A percentile compares a stretch with the other conserved stretches of the same genome.
Conservation (phyloP, 2,329 filamentous ascomycete species). For the Stemphylium lycopersici region DNA sequence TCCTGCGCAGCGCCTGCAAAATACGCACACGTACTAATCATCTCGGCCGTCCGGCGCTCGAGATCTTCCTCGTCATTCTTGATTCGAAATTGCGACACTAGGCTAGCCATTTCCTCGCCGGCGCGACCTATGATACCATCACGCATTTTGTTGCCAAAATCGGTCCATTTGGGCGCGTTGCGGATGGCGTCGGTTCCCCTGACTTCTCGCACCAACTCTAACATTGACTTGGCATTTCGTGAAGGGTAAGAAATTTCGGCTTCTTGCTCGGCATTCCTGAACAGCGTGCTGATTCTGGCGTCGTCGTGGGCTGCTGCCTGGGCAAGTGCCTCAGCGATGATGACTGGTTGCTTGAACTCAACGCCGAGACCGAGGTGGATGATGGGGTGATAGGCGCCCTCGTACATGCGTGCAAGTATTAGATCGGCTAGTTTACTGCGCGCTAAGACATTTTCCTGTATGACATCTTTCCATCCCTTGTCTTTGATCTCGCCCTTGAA, state of each 20-base stretch:
- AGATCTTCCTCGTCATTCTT: neutral
- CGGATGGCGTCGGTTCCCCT: neutral
- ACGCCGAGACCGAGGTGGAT: conserved; percentile 87
- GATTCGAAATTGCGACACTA: neutral
- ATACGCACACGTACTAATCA: neutral
- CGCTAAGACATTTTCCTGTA: neutral
- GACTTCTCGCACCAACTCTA: neutral
- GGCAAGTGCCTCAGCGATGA: conserved; percentile 82
- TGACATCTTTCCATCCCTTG: neutral
- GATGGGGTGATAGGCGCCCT: conserved; percentile 77
- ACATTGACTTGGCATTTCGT: neutral
- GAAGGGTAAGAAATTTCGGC: neutral
- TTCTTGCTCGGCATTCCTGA: neutral
- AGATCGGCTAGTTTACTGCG: conserved; percentile 63
- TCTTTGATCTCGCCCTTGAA: neutral
- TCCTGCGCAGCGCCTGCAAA: neutral
- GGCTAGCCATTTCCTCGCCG: neutral
- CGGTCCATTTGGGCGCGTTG: neutral
- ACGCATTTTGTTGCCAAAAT: neutral
- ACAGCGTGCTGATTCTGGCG: neutral
- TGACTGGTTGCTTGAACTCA: conserved; percentile 80
- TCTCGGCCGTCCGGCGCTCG: neutral
- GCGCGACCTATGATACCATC: neutral
- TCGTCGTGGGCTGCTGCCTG: conserved; percentile 73
- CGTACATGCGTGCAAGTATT: conserved; percentile 71